These are phyloP conservation scores for Penicillium chermesinum DNA, from an alignment of 495 filamentous ascomycete genomes.

Conservation along the genomic window DNA sequence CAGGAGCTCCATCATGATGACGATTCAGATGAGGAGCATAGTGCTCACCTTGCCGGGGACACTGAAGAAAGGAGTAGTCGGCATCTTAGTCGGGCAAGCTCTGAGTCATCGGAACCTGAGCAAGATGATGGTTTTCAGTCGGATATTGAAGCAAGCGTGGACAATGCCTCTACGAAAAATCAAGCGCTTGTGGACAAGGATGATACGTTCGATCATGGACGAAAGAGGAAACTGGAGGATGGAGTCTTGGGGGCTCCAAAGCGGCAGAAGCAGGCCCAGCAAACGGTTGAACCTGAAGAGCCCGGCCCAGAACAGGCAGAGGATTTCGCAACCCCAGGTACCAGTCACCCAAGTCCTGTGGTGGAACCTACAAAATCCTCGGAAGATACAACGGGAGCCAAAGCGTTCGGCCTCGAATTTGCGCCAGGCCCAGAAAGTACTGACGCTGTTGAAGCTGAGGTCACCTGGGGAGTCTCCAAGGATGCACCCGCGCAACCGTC, in stretches of 20 bases:
- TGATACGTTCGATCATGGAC: constrained; percentile 14
- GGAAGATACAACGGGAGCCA: constrained; percentile 3
- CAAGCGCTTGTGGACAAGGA: constrained; percentile 4
- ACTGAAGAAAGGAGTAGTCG: constrained; percentile 80
- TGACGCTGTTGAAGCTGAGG: constrained; percentile 38
- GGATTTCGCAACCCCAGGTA: neutral
- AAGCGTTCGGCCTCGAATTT: constrained; percentile 27
- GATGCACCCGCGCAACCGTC: constrained; percentile 59
- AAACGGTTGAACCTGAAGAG: constrained; percentile 57
- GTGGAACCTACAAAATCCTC: neutral
- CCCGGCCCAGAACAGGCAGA: constrained; percentile 5
- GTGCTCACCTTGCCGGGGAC: constrained; percentile 59
- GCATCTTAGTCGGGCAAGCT: constrained; percentile 71
- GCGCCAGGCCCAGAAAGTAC: constrained; percentile 13
- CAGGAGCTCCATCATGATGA: constrained; percentile 53
- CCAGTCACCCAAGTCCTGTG: constrained; percentile 1
- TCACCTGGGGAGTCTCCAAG: constrained; percentile 57
- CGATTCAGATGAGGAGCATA: constrained; percentile 56
- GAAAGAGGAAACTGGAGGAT: constrained; percentile 65
- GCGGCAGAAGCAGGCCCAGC: constrained; percentile 70
- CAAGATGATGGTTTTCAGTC: constrained; percentile 52
- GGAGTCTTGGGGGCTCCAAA: constrained; percentile 61
- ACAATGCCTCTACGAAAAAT: neutral
- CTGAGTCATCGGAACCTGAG: constrained; percentile 59
- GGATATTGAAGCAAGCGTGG: constrained; percentile 17